Conservation (phyloP, 805 yeast species). For the Diddensiella santjacobensis region DNA sequence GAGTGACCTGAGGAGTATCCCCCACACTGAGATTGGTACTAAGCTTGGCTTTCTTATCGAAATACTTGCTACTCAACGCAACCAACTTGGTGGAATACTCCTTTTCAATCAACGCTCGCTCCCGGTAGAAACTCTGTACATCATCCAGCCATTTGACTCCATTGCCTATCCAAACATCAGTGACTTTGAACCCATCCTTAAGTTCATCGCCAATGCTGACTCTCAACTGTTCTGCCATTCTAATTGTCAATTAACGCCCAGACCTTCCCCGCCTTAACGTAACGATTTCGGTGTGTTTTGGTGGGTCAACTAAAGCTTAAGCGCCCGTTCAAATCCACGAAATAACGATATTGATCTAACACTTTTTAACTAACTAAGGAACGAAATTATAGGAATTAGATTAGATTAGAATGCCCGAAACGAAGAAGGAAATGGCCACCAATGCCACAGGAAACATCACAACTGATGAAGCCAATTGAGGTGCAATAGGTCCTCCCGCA, state of each 20-base stretch:
- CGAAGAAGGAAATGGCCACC: neutral
- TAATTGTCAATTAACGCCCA: neutral
- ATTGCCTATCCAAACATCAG: constrained; percentile 71
- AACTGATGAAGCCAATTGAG: neutral
- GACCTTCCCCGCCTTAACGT: neutral
- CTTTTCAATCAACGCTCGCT: constrained; percentile 74
- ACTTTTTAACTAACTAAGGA: too few relatives aligned
- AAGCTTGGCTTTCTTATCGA: constrained; percentile 68
- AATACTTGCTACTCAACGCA: constrained; percentile 61
- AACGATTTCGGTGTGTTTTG: too few relatives aligned
- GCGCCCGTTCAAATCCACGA: too few relatives aligned
- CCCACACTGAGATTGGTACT: constrained; percentile 79
- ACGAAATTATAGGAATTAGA: neutral
- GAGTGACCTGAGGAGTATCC: constrained; percentile 83
- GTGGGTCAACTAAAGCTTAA: too few relatives aligned
- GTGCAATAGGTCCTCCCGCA: neutral
- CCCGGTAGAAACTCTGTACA: constrained; percentile 76
- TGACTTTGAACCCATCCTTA: constrained; percentile 71
- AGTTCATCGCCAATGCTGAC: constrained; percentile 34
- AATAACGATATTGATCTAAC: too few relatives aligned
- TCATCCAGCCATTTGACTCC: constrained; percentile 76
- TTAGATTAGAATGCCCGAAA: neutral
- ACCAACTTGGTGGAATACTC: constrained; percentile 73
- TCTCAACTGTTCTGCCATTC: constrained; percentile 14
- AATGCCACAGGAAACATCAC: neutral